Conservation (phyloP, 1,139 yeast species). For the Geotrichum reessii region DNA sequence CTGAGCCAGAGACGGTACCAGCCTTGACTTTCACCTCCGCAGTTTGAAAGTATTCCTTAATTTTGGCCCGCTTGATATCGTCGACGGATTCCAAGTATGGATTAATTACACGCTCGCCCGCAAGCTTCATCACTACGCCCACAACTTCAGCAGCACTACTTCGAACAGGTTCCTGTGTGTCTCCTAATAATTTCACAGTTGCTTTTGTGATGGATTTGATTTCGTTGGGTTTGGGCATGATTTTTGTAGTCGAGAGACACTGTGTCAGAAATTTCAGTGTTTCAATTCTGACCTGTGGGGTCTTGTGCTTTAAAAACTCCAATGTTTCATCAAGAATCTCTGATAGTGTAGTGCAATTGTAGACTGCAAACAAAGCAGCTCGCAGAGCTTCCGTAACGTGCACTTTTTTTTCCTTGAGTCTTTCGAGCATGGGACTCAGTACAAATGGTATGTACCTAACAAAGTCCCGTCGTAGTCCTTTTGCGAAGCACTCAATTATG, state of each 20-base stretch:
- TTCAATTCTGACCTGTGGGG: slow-evolving; percentile 78
- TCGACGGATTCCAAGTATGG: slow-evolving; percentile 63
- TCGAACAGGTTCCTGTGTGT: slow-evolving; percentile 82
- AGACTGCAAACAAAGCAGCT: slow-evolving; percentile 61
- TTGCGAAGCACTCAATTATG: slow-evolving; percentile 56
- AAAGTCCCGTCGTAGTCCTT: slow-evolving; percentile 57
- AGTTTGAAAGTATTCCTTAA: slow-evolving; percentile 51
- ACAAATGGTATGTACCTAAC: slow-evolving; percentile 51
- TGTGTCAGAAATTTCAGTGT: slow-evolving; percentile 61
- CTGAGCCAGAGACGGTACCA: not conserved
- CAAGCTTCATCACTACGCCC: slow-evolving; percentile 76
- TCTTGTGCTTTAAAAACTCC: slow-evolving; percentile 62
- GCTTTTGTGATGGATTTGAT: slow-evolving; percentile 52
- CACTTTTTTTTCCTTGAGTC: slow-evolving; percentile 87
- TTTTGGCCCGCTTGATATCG: slow-evolving; percentile 60
- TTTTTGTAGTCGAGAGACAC: slow-evolving; percentile 51
- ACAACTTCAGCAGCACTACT: slow-evolving; percentile 71
- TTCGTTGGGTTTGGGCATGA: slow-evolving; percentile 49
- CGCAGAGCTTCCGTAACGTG: slow-evolving; percentile 67
- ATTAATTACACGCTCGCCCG: slow-evolving; percentile 65
- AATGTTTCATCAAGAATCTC: slow-evolving; percentile 61
- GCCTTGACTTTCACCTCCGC: slow-evolving; percentile 45
- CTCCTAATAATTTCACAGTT: slow-evolving; percentile 60
- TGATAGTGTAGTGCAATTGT: slow-evolving; percentile 39
- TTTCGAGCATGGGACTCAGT: slow-evolving; percentile 62